Base-by-base conservation (phyloP, 2,329 filamentous ascomycete genomes). In the Fusarium proliferatum region DNA sequence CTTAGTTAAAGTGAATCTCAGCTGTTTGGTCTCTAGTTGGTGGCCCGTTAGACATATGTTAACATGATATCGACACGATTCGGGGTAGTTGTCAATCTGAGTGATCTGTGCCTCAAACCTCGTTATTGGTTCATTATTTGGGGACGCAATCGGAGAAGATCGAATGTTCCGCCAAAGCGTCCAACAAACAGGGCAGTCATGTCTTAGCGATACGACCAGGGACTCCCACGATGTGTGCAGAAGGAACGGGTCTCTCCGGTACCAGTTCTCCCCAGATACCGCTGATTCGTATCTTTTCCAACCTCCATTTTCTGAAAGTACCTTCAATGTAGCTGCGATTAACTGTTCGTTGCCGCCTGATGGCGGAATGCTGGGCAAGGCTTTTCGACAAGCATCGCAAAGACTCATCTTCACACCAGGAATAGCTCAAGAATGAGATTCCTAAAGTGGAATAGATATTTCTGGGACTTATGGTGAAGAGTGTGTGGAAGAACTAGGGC, bases 271-370 rank as follows among this genome's bases (percentile, higher is more conserved):
- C 26, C 6, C 26, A 26, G 26, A 26, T 26, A 6, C 6, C 6
- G 5, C 26, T 6, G 6, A 6, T 26, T 26, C 2, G 26, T 26
- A 26, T 26, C 2, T 26, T 26, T 26, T 26, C 26, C 26, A 26
- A 26, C 6, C 26, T 13, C 19, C 45, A 0, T n/a, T 0, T n/a
- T 16, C 9, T 15, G 1, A 30, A 0, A 2, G 19, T 19, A 3
- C 0, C 19, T 16, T 1, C 0, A 4, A 30, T 9, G 0, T 16
- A 5, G 13, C 9, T 17, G 28, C 6, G 6, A 17, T 17, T 6
- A 0, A n/a, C 13, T 16, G 5, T 16, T 16, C 3, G 6, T n/a
- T 1, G 0, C 2, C 1, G 0, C 3, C 19, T 8, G 28, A 33
- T 0, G 4, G 9, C 4, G 46, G 46, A 9, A 34, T 33, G 4